Conservation (phyloP, 2,329 filamentous ascomycete genomes). For the Penicillium palitans region DNA sequence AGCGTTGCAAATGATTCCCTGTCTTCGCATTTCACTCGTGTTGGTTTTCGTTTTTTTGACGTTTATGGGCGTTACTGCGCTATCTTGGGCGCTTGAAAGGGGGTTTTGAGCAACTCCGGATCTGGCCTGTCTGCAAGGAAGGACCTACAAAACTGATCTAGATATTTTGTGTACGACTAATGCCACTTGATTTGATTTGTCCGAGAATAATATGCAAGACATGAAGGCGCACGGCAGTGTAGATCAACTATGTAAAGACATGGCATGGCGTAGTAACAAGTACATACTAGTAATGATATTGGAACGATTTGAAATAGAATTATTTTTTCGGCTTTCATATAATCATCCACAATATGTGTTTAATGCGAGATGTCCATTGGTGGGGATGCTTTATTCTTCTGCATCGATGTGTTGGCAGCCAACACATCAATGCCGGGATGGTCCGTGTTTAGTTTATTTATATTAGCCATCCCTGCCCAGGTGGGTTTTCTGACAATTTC, state of each 20-base stretch:
- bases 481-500: background rate
- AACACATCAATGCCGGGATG: constrained; percentile 24
- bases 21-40: background rate
- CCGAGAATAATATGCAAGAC: background rate
- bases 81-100: constrained; percentile 10
- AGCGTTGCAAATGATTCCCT: constrained; percentile 75
- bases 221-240: background rate
- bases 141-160: constrained; percentile 13
- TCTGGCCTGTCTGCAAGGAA: constrained; percentile 12
- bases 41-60: background rate
- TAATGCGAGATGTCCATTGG: background rate
- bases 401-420: constrained; percentile 15
- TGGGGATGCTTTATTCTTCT: background rate
- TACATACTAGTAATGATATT: background rate
- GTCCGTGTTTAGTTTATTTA: constrained; percentile 29
- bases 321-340: background rate
- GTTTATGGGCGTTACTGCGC: constrained; percentile 15
- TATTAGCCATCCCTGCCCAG: constrained; percentile 7
- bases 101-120: constrained; percentile 11
- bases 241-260: background rate
- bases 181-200: constrained; percentile 11
- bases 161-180: constrained; percentile 17
- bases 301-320: background rate
- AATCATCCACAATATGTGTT: background rate
- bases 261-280: background rate